phyloP scores from a whole-genome alignment of 2,329 filamentous ascomycete genomes.

The Magnaporthiopsis incrustans region DNA sequence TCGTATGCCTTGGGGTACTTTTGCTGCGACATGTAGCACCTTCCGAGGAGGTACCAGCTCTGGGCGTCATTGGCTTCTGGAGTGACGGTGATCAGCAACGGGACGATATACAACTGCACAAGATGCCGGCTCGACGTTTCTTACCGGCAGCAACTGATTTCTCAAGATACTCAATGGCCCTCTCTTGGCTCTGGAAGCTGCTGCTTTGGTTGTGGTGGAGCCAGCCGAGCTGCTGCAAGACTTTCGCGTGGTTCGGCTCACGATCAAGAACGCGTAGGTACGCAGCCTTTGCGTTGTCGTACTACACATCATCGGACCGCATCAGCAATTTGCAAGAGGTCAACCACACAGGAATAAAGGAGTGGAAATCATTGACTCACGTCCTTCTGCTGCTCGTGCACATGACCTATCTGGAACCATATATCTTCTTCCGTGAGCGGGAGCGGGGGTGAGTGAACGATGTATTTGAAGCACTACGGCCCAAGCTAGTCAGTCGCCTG shows the following conservation, averaged over 20 bases:
- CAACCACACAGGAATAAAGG: constrained; percentile 4
- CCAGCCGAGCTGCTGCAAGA: constrained; percentile 96
- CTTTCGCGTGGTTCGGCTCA: constrained; percentile 94
- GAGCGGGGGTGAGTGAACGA: constrained; percentile 83
- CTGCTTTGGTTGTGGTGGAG: constrained; percentile 93
- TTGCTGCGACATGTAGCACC: constrained; percentile 98
- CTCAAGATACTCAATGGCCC: constrained; percentile 93
- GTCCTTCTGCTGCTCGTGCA: constrained; percentile 98
- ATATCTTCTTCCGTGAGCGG: constrained; percentile 96
- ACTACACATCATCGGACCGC: constrained; percentile 41
- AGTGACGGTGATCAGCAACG: constrained; percentile 19
- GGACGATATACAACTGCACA: not conserved
- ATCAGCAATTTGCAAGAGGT: constrained; percentile 21
- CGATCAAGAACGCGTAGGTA: constrained; percentile 90
- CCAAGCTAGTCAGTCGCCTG: constrained; percentile 18
- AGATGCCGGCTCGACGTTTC: constrained; percentile 21
- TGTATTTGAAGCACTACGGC: constrained; percentile 89
- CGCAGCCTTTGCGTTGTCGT: constrained; percentile 84
- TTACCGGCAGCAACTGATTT: constrained; percentile 89
- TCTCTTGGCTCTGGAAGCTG: constrained; percentile 85
- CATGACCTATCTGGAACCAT: constrained; percentile 99
- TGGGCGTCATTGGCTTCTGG: constrained; percentile 89
- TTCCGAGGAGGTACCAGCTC: constrained; percentile 95
- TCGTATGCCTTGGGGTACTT: constrained; percentile 99
- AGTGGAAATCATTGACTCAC: constrained; percentile 44